Percentiles rank a stretch among this genome's conserved stretches.
These are phyloP conservation scores for Sicyos baderoa DNA, from an alignment of 306 rosid genomes.

Conservation along the genomic window DNA sequence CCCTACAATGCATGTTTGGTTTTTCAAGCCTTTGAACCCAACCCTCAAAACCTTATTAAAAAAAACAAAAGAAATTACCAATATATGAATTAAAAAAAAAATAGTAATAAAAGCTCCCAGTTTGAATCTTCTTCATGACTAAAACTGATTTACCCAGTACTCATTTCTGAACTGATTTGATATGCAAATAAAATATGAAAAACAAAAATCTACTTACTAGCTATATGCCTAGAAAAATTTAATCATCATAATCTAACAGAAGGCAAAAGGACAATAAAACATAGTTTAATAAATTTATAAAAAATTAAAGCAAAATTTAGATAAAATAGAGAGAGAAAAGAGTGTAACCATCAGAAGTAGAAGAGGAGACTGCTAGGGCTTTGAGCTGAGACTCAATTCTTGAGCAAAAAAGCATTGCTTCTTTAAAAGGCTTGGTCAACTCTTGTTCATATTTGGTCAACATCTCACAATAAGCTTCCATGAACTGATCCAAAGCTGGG, in stretches of 20 bases:
- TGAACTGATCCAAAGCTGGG: conserved; percentile 44
- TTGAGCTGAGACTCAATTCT: conserved; percentile 34
- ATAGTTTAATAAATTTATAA: not conserved
- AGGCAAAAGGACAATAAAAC: not conserved
- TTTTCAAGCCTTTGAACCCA: not conserved
- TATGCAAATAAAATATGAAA: not conserved
- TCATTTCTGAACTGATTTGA: conserved; percentile 10
- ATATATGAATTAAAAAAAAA: not conserved
- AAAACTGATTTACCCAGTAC: not conserved
- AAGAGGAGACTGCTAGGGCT: conserved; percentile 26
- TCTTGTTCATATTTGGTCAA: conserved; percentile 42
- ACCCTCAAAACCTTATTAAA: not conserved
- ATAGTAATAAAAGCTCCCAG: not conserved
- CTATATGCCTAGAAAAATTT: not conserved
- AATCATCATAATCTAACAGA: not conserved
- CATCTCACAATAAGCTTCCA: conserved; percentile 56
- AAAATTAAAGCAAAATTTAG: not conserved
- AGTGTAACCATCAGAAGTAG: conserved; percentile 25
- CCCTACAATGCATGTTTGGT: not conserved
- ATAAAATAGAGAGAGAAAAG: not conserved
- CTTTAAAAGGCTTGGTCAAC: conserved; percentile 38
- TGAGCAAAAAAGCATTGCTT: conserved; percentile 42
- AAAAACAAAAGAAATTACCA: not conserved
- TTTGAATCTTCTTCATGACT: not conserved
- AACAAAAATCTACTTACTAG: not conserved